Base-by-base conservation (phyloP, 805 yeast genomes). In the Ogataea wickerhamii region DNA sequence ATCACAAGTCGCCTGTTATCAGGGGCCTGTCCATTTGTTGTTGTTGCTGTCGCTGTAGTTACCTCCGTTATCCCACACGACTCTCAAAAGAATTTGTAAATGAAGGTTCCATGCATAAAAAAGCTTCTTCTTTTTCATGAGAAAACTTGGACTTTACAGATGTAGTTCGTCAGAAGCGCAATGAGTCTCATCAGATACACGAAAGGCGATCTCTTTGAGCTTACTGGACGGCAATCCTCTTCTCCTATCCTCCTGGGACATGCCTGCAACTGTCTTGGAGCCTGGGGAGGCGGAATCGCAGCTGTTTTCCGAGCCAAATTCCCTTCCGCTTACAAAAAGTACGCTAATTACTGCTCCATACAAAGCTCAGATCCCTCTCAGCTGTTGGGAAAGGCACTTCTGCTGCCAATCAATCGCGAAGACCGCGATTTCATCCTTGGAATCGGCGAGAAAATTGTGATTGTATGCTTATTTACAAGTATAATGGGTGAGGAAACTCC, bases 221-320 rank as follows among this genome's bases (percentile, higher is more conserved):
- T 58, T 24, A 58, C 55, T 56, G 58, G 46, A 16, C 25, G 16
- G 2, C 34, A 61, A 0, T 47, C 58, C 0, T 41, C 49, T 4
- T 14, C 18, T 1, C 67, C 72, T 1, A 54, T 78, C 0, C 64
- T 83, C 2, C 56, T 86, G 4, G 83, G 83, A 1, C 95, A 87
- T 55, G 78, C 95, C 0, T 87, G 95, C 53, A 87, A 87, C 55
- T 78, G 87, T 26, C 66, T 68, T 18, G 95, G 95, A 0, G 52
- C 68, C 1, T 87, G 95, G 95, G 93, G 93, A 4, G 91, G 86
- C 3, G 96, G 95, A 0, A 74, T 87, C 2, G 95, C 95, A 0
- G 67, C 66, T 3, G 73, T 62, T 18, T 76, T 87, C 51, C 73
- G 69, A 18, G 37, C 49, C 13, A 58, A 64, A 32, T 86, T 70